Base-by-base conservation (phyloP, 108 stramenopile species). In the Pelagomonas calceolata region DNA sequence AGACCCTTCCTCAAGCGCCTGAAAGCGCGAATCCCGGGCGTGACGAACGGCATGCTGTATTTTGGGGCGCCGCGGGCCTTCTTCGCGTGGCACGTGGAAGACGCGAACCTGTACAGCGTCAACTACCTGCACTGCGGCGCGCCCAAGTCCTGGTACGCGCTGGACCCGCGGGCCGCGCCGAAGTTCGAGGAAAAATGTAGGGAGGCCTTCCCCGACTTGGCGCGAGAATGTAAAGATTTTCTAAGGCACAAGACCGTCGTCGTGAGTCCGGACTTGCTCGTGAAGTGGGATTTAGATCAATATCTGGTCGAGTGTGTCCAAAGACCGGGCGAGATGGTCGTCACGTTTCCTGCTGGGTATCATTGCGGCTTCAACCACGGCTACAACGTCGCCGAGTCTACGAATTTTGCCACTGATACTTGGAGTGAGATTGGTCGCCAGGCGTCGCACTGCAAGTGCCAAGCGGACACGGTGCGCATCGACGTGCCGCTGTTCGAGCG, bases 301-400 rank as follows among this genome's bases (percentile, higher is more conserved):
- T 89, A 92, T 9, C 94, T 87, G 72, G 89, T 86, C 60, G 94
- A 87, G n/a, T 85, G 82, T 36, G 85, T 98, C 31, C 98, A 99
- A 76, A 80, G 85, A 65, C 87, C 94, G 9, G 98, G 98, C 4
- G 98, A 99, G 81, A 92, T 93, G 32, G 80, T 99, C 36, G 90
- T 99, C 30, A 99, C 98, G 34, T 93, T 93, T 69, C 95, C 98
- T 7, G 91, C 86, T 33, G 78, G 90, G 35, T 99, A 97, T 78
- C 98, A 99, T 75, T 93, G 92, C 71, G 96, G 98, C 34, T 96
- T 99, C 87, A 97, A 97, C 78, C 85, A 89, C 30, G 98, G 98
- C 16, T 96, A 97, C 76, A 99, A 99, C 51, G 51, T 12, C 7
- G 51, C 51, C 51, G 51, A 60, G 51, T 60, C 51, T 17, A 60